These are phyloP conservation scores for Magnolia sinica DNA, from an alignment of 164 flowering plant species.

Conservation along the genomic window DNA sequence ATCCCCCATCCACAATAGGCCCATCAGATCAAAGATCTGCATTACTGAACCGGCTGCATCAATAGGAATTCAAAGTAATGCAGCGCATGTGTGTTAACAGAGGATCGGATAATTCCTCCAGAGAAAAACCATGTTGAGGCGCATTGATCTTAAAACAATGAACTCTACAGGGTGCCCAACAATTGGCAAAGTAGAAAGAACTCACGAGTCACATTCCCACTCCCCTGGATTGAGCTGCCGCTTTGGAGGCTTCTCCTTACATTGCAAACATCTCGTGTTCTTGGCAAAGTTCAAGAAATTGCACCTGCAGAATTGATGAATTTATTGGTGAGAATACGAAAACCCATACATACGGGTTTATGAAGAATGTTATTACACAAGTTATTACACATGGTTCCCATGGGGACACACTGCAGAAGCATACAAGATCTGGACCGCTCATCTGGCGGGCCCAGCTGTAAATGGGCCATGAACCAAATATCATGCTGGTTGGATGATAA, in stretches of 20 bases:
- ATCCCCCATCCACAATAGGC: not conserved
- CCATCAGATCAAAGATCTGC: not conserved
- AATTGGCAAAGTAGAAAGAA: slow-evolving; percentile 6
- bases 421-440: not conserved
- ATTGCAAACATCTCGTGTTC: slow-evolving; percentile 69
- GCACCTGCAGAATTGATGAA: slow-evolving; percentile 52
- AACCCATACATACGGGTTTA: not conserved
- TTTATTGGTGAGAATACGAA: not conserved
- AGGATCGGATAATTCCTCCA: not conserved
- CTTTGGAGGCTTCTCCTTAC: slow-evolving; percentile 75
- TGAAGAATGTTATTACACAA: not conserved
- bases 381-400: not conserved
- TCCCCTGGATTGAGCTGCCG: slow-evolving; percentile 79
- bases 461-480: not conserved
- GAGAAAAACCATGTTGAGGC: not conserved
- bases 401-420: not conserved
- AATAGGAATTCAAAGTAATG: no score
- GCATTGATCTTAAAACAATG: not conserved
- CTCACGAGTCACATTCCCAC: slow-evolving; percentile 96
- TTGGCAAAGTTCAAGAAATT: slow-evolving; percentile 86
- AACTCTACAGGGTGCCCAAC: not conserved
- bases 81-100: no score
- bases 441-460: not conserved
- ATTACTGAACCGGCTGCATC: no score
- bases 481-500: not conserved